Evolutionary conservation across 371 early-diverging fungal species (phyloP), one percentile per base, ranked within the genome.

Genomic region (Apophysomyces elegans): DNA sequence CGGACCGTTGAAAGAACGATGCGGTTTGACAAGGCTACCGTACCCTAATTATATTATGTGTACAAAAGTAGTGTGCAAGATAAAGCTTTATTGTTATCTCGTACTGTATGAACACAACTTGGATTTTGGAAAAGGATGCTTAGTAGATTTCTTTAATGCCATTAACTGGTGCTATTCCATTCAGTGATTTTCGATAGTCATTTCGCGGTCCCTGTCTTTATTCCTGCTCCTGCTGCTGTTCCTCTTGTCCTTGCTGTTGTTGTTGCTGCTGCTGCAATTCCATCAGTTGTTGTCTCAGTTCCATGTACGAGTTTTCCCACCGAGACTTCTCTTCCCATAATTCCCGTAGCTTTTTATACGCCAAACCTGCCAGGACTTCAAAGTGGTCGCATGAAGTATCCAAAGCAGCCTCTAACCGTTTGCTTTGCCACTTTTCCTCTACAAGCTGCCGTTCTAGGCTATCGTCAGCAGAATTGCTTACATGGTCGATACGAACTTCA

Each of bases 331-430:
- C 81, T 69, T 81, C 77, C 79, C 77, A 81, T 4, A 86, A 73
- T 50, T 83, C 79, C 58, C 83, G 73, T 7, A 86, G 61, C 57
- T 84, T 86, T 62, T 80, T 77, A 68, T 83, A 85, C 0, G 86
- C 85, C 43, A 83, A 62, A 5, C 81, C 85, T 38, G 80, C 79
- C 3, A 86, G 58, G 45, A 83, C 77, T 61, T 86, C 84, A 57
- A 77, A 83, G 43, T 86, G 80, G 45, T 85, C 83, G 12, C 72
- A 69, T 5, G 83, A 73, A 45, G 79, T 78, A 37, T 81, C 76
- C 62, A 85, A 71, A 21, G 83, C 78, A 5, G 78, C 80, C 21
- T 83, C 68, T 11, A 83, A 62, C 35, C 80, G 76, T 37, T 78
- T 67, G 13, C 77, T 73, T 0, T 75, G 67, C 5, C 76, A 64